Percentiles rank a stretch among this genome's conserved stretches.
These are phyloP conservation scores for Oxyria digyna DNA, from an alignment of 148 eudicot species.

Conservation along the genomic window DNA sequence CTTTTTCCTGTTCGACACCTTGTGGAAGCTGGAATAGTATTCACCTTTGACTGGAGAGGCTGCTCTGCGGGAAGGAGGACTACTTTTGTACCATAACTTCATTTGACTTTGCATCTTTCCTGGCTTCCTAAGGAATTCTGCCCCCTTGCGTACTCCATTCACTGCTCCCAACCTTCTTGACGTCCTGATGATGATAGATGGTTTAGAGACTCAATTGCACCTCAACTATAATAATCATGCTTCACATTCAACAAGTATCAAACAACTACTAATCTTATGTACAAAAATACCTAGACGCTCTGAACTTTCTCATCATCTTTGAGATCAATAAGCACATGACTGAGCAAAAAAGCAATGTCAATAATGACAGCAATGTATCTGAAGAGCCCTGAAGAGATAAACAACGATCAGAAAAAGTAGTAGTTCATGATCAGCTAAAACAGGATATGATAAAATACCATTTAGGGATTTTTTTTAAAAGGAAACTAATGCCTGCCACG, in stretches of 20 bases:
- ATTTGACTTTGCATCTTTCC: conserved; percentile 17
- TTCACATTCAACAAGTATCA: neutral
- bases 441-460: no score
- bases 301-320: conserved; percentile 18
- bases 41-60: conserved; percentile 44
- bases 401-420: neutral
- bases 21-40: conserved; percentile 4
- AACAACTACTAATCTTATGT: neutral
- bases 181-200: conserved; percentile 11
- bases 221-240: neutral
- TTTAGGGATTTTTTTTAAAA: no score
- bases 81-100: conserved; percentile 26
- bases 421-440: neutral
- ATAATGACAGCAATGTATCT: conserved; percentile 55
- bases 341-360: conserved; percentile 29
- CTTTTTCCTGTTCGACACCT: neutral
- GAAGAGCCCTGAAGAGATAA: conserved; percentile 52
- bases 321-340: conserved; percentile 24
- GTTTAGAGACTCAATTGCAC: neutral
- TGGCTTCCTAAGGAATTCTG: conserved; percentile 43
- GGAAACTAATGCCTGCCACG: neutral
- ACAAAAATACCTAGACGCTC: conserved; percentile 25
- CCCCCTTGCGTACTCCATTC: conserved; percentile 22
- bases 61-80: conserved; percentile 25
- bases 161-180: conserved; percentile 10